phyloP scores from a whole-genome alignment of 2,329 filamentous ascomycete species.

The Neonectria ditissima region DNA sequence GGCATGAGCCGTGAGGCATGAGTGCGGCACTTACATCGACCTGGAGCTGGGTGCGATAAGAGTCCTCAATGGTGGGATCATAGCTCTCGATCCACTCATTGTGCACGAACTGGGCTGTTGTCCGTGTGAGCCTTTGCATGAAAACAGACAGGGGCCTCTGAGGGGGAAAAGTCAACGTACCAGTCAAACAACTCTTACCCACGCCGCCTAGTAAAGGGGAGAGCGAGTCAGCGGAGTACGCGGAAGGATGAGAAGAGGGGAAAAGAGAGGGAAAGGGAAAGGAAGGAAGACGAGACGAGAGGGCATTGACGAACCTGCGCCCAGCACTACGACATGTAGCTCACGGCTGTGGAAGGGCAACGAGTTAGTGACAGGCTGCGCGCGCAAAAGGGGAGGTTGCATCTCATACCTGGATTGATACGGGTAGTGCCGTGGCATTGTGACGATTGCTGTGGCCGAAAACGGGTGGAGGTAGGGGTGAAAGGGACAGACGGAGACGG shows the following conservation, averaged over 20 bases:
- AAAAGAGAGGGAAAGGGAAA: background rate
- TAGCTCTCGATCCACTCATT: conserved; percentile 95
- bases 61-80: conserved; percentile 83
- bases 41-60: conserved; percentile 79
- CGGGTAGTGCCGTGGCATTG: conserved; percentile 46
- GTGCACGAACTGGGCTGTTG: conserved; percentile 89
- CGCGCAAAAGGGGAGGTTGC: background rate
- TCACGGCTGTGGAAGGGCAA: conserved; percentile 67
- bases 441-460: conserved; percentile 27
- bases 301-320: conserved; percentile 71
- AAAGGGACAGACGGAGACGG: conserved; percentile 19
- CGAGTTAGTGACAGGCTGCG: conserved; percentile 33
- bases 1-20: conserved; percentile 1
- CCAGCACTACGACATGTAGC: conserved; percentile 85
- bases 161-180: conserved; percentile 60
- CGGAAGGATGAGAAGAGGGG: conserved; percentile 24
- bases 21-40: conserved; percentile 77
- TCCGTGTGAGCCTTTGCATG: conserved; percentile 35
- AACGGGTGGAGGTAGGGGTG: conserved; percentile 18
- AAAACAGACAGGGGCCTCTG: conserved; percentile 29
- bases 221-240: conserved; percentile 47
- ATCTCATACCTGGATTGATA: conserved; percentile 44
- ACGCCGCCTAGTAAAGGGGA: conserved; percentile 74
- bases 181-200: conserved; percentile 92
- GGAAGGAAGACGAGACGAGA: background rate